Conservation (phyloP, 345 rosid genomes). For the Salix brachista region DNA sequence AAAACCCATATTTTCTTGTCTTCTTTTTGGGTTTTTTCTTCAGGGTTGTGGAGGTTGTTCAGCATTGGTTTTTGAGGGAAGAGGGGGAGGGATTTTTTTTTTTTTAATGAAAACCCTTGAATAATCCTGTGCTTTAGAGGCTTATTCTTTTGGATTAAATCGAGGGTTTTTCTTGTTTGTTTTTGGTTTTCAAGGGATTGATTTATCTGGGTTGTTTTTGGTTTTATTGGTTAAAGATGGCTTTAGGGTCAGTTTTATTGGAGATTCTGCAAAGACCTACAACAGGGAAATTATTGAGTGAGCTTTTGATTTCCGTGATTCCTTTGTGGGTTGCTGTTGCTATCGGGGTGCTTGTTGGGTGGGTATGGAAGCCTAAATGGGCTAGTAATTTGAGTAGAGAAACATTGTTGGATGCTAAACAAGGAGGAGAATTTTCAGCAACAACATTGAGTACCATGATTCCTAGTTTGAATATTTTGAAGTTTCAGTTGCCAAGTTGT, state of each 20-base stretch:
- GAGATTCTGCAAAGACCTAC: conserved; percentile 49
- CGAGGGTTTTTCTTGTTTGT: conserved; percentile 36
- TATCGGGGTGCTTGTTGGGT: conserved; percentile 80
- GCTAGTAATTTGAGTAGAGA: conserved; percentile 46
- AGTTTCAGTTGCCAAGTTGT: conserved; percentile 51
- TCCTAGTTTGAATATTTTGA: conserved; percentile 38
- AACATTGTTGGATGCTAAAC: conserved; percentile 26
- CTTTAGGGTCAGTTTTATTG: conserved; percentile 38
- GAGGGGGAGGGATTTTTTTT: not conserved
- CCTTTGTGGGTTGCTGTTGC: conserved; percentile 88
- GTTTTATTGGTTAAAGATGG: conserved; percentile 36
- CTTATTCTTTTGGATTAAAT: conserved; percentile 31
- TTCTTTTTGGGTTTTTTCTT: not conserved
- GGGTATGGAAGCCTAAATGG: conserved; percentile 97
- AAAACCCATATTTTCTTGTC: not conserved
- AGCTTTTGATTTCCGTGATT: conserved; percentile 44
- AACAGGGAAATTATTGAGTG: conserved; percentile 42
- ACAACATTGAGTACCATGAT: conserved; percentile 20
- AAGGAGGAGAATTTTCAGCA: not conserved
- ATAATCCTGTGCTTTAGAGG: conserved; percentile 35
- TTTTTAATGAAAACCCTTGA: conserved; percentile 32
- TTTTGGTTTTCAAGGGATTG: not conserved
- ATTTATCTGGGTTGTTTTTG: conserved; percentile 15
- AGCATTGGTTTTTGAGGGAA: conserved; percentile 1
- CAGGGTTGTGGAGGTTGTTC: not conserved